phyloP scores from a whole-genome alignment of 2,329 filamentous ascomycete genomes.

The Hymenoscyphus repandus region DNA sequence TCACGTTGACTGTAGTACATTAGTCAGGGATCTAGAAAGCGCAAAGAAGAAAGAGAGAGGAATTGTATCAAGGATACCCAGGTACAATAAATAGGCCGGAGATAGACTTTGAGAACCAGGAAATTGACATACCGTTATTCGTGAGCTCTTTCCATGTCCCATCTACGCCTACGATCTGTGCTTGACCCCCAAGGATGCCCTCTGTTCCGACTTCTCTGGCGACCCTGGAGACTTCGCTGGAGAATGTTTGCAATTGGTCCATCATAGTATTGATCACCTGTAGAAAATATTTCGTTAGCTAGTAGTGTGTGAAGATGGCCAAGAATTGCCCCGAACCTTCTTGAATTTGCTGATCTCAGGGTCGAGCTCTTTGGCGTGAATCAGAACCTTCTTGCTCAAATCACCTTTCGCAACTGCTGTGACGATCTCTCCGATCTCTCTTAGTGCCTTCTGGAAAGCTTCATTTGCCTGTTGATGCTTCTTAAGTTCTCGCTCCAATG shows the following conservation, averaged over 20 bases:
- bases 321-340: slow-evolving; percentile 50
- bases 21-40: slow-evolving; percentile 5
- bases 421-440: slow-evolving; percentile 96
- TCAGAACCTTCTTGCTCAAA: slow-evolving; percentile 92
- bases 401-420: slow-evolving; percentile 94
- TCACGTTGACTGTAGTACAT: slow-evolving; percentile 61
- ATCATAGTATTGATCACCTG: slow-evolving; percentile 90
- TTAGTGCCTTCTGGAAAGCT: slow-evolving; percentile 94
- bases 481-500: slow-evolving; percentile 86
- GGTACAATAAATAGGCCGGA: background rate
- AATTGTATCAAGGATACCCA: too few relatives aligned
- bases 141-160: slow-evolving; percentile 98
- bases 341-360: slow-evolving; percentile 98
- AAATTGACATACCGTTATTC: slow-evolving; percentile 57
- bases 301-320: background rate
- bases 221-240: slow-evolving; percentile 90
- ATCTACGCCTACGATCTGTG: slow-evolving; percentile 87
- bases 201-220: slow-evolving; percentile 95
- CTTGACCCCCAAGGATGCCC: slow-evolving; percentile 88
- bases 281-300: slow-evolving; percentile 3
- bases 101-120: background rate
- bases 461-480: slow-evolving; percentile 98
- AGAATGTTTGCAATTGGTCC: slow-evolving; percentile 94
- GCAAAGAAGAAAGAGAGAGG: too few relatives aligned
- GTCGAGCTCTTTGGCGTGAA: slow-evolving; percentile 95